A percentile compares a stretch with the other conserved stretches of the same genome.
Conservation (phyloP, 768 basidiomycete genomes). For the Roridomyces roridus region DNA sequence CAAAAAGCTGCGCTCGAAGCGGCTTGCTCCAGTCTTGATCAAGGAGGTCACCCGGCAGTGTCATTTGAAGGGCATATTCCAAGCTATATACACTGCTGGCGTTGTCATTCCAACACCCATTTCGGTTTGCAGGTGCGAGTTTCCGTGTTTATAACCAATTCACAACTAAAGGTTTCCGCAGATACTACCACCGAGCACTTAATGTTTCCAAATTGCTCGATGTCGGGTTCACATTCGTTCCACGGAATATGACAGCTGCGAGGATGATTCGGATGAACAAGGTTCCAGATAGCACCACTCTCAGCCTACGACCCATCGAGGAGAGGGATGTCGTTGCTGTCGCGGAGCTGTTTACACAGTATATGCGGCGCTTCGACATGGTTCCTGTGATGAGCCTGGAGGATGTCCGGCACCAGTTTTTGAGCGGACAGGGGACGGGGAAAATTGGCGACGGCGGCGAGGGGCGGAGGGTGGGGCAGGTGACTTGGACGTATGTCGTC, state of each 20-base stretch:
- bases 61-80: constrained; percentile 89
- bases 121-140: constrained; percentile 76
- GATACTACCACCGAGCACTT: constrained; percentile 91
- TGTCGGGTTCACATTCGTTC: constrained; percentile 86
- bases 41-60: constrained; percentile 96
- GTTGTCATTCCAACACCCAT: constrained; percentile 94
- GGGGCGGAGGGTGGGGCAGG: constrained; percentile 75
- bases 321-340: constrained; percentile 78
- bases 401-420: constrained; percentile 86
- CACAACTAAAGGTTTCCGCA: constrained; percentile 34
- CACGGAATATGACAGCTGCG: constrained; percentile 88
- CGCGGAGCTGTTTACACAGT: constrained; percentile 70
- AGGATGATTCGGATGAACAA: constrained; percentile 83
- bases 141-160: not conserved
- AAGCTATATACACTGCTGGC: constrained; percentile 97
- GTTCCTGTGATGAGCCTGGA: constrained; percentile 73
- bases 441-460: constrained; percentile 53
- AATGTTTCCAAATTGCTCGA: constrained; percentile 94
- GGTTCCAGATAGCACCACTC: constrained; percentile 57
- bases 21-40: constrained; percentile 94
- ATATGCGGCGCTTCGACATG: constrained; percentile 89
- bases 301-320: constrained; percentile 89
- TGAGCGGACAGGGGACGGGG: constrained; percentile 80
- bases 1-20: constrained; percentile 96
- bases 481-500: constrained; percentile 95